Evolutionary conservation across 139 green algal species (phyloP), one percentile per base, ranked within the genome.

Genomic region (Coelastrella sp.): DNA sequence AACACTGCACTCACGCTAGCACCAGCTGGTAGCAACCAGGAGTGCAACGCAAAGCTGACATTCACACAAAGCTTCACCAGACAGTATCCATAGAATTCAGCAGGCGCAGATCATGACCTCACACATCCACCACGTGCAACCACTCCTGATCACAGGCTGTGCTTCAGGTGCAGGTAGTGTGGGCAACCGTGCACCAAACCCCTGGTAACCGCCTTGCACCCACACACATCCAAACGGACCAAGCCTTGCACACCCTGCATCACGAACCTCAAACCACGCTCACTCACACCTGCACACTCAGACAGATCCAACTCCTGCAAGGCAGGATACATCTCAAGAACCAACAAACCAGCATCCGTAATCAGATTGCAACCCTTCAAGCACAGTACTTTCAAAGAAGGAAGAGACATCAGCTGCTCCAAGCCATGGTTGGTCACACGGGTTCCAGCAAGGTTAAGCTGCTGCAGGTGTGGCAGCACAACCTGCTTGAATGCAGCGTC

Each of bases 301-400:
- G 87, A 80, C 65, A 91, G 7, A 59, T 91, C 87, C 56, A 91
- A 23, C 20, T 82, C 87, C 20, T 80, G 54, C 87, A 91, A 47
- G 14, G 32, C 65, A 13, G 87, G 47, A 2, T 82, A 57, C 64
- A 59, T 7, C 22, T 19, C 32, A 65, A 87, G 65, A 59, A 60
- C 16, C 23, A 20, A 47, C 57, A 87, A 61, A 17, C 64, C 87
- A 16, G 77, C 87, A 56, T 86, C 87, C 2, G 78, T 80, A 64
- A 91, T 4, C 65, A 47, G 7, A n/a, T 66, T 59, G n/a, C 87
- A 91, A 20, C 78, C 87, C 54, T 58, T 78, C 54, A 87, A 54
- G 7, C 4, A 57, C 64, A 91, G 78, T 56, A 59, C 78, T 3
- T 17, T 59, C 7, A 91, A 66, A 32, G 23, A 64, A 19, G 47